Conservation (phyloP, 2,329 filamentous ascomycete species). For the Hypoxylon sp. region DNA sequence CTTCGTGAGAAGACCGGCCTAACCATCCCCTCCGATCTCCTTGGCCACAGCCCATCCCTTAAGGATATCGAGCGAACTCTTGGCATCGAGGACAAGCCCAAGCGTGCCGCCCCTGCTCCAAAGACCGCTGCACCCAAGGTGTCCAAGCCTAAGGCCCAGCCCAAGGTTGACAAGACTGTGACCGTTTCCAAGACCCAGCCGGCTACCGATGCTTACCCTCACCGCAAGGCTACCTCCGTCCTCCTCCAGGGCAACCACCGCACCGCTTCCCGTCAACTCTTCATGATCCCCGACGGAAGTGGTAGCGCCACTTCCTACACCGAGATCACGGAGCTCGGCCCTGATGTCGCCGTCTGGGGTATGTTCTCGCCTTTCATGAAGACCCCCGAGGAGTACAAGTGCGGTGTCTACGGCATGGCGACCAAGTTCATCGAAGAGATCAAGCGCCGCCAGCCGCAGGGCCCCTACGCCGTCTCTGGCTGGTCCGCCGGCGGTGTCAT, state of each 20-base stretch:
- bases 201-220: slow-evolving; percentile 58
- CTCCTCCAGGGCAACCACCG: slow-evolving; percentile 64
- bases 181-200: slow-evolving; percentile 58
- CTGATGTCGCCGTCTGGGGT: slow-evolving; percentile 64
- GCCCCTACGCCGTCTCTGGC: slow-evolving; percentile 75
- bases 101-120: slow-evolving; percentile 48
- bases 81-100: slow-evolving; percentile 61
- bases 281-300: slow-evolving; percentile 67
- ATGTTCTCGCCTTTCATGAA: slow-evolving; percentile 80
- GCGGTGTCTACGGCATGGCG: slow-evolving; percentile 73
- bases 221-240: slow-evolving; percentile 61
- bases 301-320: slow-evolving; percentile 76
- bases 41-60: slow-evolving; percentile 71
- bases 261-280: slow-evolving; percentile 61
- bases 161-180: slow-evolving; percentile 53
- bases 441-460: slow-evolving; percentile 74
- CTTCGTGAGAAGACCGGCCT: slow-evolving; percentile 66
- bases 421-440: slow-evolving; percentile 76
- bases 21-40: slow-evolving; percentile 68
- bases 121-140: slow-evolving; percentile 49
- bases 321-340: slow-evolving; percentile 64
- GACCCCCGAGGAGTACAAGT: slow-evolving; percentile 72
- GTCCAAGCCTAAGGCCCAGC: slow-evolving; percentile 45
- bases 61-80: slow-evolving; percentile 74
- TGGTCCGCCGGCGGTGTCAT: slow-evolving; percentile 84